Evolutionary conservation across 2,329 filamentous ascomycete genomes (phyloP).

Genomic region (Trichoderma gracile): DNA sequence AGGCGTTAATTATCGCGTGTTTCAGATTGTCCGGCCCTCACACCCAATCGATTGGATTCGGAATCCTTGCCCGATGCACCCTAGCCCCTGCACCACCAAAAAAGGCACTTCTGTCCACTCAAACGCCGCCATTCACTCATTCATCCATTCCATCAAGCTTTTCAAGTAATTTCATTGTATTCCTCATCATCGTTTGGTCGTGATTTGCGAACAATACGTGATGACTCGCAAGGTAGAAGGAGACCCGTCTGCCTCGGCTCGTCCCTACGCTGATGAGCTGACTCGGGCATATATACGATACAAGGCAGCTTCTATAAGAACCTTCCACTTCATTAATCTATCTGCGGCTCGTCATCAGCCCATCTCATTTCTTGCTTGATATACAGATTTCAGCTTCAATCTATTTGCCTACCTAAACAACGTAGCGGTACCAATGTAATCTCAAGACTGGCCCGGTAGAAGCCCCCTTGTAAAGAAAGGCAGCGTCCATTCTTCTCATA

Average conservation of each 20-base stretch:
- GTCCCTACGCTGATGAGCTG: background rate
- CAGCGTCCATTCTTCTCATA: background rate
- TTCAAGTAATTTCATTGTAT: too few relatives aligned
- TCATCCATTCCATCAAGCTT: background rate
- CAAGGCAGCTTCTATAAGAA: too few relatives aligned
- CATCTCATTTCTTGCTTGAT: slow-evolving; percentile 11
- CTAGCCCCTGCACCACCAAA: background rate
- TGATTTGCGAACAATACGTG: too few relatives aligned
- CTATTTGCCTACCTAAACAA: too few relatives aligned
- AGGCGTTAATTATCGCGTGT: background rate
- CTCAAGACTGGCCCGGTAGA: background rate
- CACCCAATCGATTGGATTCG: slow-evolving; percentile 12
- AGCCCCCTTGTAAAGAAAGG: background rate
- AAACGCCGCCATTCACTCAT: background rate
- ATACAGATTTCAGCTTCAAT: background rate
- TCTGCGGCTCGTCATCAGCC: slow-evolving; percentile 14
- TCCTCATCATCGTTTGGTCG: too few relatives aligned
- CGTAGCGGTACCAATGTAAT: too few relatives aligned
- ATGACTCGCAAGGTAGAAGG: too few relatives aligned
- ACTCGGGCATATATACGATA: background rate
- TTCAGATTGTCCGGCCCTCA: slow-evolving; percentile 14
- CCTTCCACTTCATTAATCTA: slow-evolving; percentile 14
- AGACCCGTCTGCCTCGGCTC: background rate
- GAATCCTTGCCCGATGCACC: slow-evolving; percentile 21
- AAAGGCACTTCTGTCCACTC: background rate